Evolutionary conservation across 495 filamentous ascomycete genomes (phyloP).

Genomic region (Podospora didyma): DNA sequence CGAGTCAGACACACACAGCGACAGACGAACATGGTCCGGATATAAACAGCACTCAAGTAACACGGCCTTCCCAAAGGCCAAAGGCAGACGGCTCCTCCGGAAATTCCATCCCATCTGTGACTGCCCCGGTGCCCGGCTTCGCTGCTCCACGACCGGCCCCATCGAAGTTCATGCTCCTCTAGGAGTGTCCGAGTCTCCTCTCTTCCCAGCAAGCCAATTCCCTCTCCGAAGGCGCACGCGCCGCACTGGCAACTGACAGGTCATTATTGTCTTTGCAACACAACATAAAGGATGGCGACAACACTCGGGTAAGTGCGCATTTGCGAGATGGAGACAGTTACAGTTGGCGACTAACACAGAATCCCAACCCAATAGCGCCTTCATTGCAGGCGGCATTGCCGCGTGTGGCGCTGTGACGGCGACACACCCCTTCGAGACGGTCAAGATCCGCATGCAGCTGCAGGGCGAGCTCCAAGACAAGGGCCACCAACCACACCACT

Average conservation of each 20-base stretch:
- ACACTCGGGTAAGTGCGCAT: slow-evolving; percentile 37
- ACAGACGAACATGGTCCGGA: too few species aligned
- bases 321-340: not conserved
- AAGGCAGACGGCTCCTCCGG: too few species aligned
- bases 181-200: not conserved
- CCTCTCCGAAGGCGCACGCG: too few species aligned
- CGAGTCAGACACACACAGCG: too few species aligned
- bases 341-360: slow-evolving; percentile 14
- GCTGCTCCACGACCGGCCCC: too few species aligned
- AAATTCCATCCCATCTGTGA: too few species aligned
- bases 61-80: too few species aligned
- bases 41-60: too few species aligned
- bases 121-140: too few species aligned
- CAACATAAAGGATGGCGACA: slow-evolving; percentile 35
- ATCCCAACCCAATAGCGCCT: slow-evolving; percentile 46
- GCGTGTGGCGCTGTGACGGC: slow-evolving; percentile 97
- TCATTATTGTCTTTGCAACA: too few species aligned
- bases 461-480: slow-evolving; percentile 94
- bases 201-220: too few species aligned
- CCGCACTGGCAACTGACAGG: too few species aligned
- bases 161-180: not conserved
- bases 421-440: slow-evolving; percentile 96
- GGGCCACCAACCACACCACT: slow-evolving; percentile 75
- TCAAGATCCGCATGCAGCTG: slow-evolving; percentile 97
- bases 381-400: slow-evolving; percentile 92